Evolutionary conservation across 225 moss, liverwort and hornwort species (phyloP), one percentile per base, ranked within the genome.

Genomic region (Antitrichia curtipendula): DNA sequence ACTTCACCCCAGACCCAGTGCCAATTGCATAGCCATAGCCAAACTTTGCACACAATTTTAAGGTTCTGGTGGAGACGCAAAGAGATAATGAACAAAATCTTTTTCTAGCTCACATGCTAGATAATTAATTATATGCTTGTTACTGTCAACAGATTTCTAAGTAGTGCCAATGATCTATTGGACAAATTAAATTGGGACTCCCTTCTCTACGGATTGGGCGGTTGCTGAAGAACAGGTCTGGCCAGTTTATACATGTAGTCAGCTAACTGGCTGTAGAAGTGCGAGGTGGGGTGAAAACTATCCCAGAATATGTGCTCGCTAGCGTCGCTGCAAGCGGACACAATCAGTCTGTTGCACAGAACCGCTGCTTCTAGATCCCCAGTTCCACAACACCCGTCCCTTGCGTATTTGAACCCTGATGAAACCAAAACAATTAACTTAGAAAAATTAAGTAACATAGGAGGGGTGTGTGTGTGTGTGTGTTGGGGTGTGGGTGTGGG

Each of bases 261-360:
- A 1, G 93, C 92, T 54, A 92, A 79, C 72, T 88, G 75, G 78
- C 88, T 80, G 83, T 98, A 94, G 72, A 95, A 92, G 43, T 86
- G 87, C 24, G 91, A 87, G n/a, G 93, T 92, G 19, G 96, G 96
- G 69, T 98, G 98, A 75, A 96, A 96, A 84, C 98, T 96, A n/a
- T 98, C 98, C 86, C 93, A 98, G 75, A 96, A 98, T 12, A 98
- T 64, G 79, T 92, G 96, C 57, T 92, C 88, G 12, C 66, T 54
- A 5, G 94, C 84, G 74, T 98, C 60, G 53, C 80, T 85, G 88
- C 98, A 96, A 59, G 94, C 53, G 10, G 38, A 82, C 27, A 89
- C 93, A 8, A 88, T 16, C 4, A 56, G 40, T 85, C 86, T 83
- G 90, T 94, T 96, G 92, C 98, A 96, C 40, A 98, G 47, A 22